phyloP scores from a whole-genome alignment of 225 moss, liverwort and hornwort genomes.

The Sphagnum contortum region DNA sequence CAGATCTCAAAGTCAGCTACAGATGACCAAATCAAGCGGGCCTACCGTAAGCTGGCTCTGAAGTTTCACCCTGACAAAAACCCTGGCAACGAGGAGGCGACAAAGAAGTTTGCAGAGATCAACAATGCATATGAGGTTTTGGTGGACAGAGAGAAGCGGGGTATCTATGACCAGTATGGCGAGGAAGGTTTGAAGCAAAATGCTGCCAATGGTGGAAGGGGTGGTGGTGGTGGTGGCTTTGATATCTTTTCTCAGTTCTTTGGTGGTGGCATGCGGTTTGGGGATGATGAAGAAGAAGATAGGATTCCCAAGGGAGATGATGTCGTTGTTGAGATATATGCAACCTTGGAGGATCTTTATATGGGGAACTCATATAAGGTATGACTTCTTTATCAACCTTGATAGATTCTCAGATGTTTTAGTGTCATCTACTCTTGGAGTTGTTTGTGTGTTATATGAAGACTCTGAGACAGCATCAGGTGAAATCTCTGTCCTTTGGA shows the following conservation, averaged over 20 bases:
- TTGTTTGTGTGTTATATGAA: too few species aligned
- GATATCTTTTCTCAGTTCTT: slow-evolving; percentile 90
- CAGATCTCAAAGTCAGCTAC: slow-evolving; percentile 60
- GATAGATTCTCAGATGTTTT: too few species aligned
- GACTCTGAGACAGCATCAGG: too few species aligned
- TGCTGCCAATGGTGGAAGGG: slow-evolving; percentile 51
- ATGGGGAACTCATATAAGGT: slow-evolving; percentile 63
- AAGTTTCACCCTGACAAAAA: slow-evolving; percentile 92
- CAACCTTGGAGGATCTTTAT: slow-evolving; percentile 78
- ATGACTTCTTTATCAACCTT: background rate
- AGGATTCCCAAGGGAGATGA: slow-evolving; percentile 75
- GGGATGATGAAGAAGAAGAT: slow-evolving; percentile 67
- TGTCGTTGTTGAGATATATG: slow-evolving; percentile 68
- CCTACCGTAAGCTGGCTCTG: slow-evolving; percentile 72
- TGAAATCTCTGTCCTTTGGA: too few species aligned
- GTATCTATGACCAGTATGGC: slow-evolving; percentile 65
- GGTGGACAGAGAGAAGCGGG: slow-evolving; percentile 62
- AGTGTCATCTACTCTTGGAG: too few species aligned
- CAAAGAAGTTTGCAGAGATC: slow-evolving; percentile 82
- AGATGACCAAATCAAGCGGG: slow-evolving; percentile 84
- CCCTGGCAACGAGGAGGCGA: slow-evolving; percentile 77
- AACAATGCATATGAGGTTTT: slow-evolving; percentile 77
- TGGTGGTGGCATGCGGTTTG: slow-evolving; percentile 62
- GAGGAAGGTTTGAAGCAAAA: slow-evolving; percentile 80
- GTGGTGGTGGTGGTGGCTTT: slow-evolving; percentile 55